Percentiles rank a stretch among this genome's conserved stretches.
phyloP scores from a whole-genome alignment of 805 yeast genomes.

The Cyberlindnera petersonii region DNA sequence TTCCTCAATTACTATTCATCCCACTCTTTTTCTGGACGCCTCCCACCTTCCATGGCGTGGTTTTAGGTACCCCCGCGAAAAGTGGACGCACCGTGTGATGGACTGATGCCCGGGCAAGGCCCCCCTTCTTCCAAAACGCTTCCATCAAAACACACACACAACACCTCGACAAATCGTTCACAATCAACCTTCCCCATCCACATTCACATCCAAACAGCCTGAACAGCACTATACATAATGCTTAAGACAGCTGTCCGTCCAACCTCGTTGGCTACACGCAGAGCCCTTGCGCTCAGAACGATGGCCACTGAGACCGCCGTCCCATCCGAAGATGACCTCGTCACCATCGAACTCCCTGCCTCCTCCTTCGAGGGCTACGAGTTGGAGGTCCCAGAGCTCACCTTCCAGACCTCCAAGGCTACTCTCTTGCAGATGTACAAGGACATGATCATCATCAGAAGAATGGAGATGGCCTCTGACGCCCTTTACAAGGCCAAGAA shows the following conservation, averaged over 20 bases:
- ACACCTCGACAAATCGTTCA: no score
- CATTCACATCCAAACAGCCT: no score
- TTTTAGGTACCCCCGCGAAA: conserved; percentile 5
- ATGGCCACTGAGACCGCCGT: conserved; percentile 26
- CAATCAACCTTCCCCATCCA: no score
- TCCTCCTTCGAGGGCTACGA: conserved; percentile 82
- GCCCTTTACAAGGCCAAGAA: conserved; percentile 97
- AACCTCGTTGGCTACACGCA: conserved; percentile 13
- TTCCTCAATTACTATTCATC: background rate
- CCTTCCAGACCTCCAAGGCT: conserved; percentile 75
- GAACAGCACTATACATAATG: conserved; percentile 7
- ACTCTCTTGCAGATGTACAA: conserved; percentile 88
- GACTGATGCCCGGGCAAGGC: background rate
- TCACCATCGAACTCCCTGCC: conserved; percentile 65
- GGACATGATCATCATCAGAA: conserved; percentile 89
- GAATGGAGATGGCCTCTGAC: conserved; percentile 99
- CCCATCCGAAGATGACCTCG: conserved; percentile 26
- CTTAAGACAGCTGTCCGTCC: conserved; percentile 22
- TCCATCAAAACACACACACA: background rate
- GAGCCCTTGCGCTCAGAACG: conserved; percentile 22
- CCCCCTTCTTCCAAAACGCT: background rate
- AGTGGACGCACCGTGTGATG: conserved; percentile 8
- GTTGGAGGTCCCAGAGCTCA: conserved; percentile 66
- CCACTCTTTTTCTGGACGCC: conserved; percentile 3
- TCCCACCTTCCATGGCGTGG: background rate